Percentiles rank a stretch among this genome's conserved stretches.
These are phyloP conservation scores for Schwanniomyces yamadae DNA, from an alignment of 805 yeast genomes.

Conservation along the genomic window DNA sequence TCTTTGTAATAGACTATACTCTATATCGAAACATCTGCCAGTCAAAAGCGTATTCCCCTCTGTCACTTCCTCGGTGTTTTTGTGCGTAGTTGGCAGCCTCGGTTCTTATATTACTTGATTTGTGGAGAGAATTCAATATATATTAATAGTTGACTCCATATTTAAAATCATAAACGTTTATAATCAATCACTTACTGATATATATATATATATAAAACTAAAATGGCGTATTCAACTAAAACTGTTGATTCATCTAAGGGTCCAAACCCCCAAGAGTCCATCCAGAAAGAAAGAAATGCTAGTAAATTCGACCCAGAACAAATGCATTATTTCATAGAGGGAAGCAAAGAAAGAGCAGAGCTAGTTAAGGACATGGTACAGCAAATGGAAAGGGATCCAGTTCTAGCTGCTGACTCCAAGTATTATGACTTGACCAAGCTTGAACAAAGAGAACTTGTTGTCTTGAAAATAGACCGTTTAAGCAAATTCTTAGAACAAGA, in stretches of 20 bases:
- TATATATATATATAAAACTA: background rate
- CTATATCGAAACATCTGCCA: no score
- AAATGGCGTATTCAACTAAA: slow-evolving; percentile 11
- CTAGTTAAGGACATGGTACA: slow-evolving; percentile 50
- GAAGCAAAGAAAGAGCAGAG: slow-evolving; percentile 40
- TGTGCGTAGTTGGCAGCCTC: background rate
- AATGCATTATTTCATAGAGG: slow-evolving; percentile 44
- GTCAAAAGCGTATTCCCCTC: no score
- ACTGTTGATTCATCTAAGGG: slow-evolving; percentile 23
- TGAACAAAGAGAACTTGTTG: slow-evolving; percentile 60
- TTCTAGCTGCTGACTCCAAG: slow-evolving; percentile 50
- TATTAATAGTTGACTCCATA: background rate
- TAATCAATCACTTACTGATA: no score
- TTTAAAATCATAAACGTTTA: background rate
- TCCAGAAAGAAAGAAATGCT: slow-evolving; percentile 32
- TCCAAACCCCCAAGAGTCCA: slow-evolving; percentile 33
- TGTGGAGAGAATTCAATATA: background rate
- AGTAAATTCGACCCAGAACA: slow-evolving; percentile 33
- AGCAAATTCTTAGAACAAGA: slow-evolving; percentile 58
- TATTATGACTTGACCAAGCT: slow-evolving; percentile 59
- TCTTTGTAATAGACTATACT: no score
- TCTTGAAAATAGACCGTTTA: slow-evolving; percentile 58
- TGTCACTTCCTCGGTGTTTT: background rate
- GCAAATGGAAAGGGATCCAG: slow-evolving; percentile 67
- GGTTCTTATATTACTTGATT: background rate